Percentiles rank a stretch among this genome's conserved stretches.
Conservation (phyloP, 2,329 filamentous ascomycete species). For the Trichoderma koningii region DNA sequence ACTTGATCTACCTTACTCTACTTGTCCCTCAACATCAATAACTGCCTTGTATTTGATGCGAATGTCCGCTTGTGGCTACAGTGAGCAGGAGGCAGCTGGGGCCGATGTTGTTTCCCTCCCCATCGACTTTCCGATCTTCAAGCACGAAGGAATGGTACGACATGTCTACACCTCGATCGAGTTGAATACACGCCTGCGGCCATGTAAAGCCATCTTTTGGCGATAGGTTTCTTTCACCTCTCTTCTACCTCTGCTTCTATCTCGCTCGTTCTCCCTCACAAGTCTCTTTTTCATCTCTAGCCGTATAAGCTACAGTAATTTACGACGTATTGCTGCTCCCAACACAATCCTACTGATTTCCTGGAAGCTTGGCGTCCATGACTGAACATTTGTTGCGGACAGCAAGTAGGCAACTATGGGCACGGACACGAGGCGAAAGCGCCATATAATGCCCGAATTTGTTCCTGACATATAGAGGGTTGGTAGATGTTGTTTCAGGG, state of each 20-base stretch:
- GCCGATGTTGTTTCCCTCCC: not conserved
- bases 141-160: too few relatives aligned
- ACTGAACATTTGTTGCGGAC: not conserved
- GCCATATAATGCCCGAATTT: too few relatives aligned
- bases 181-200: not conserved
- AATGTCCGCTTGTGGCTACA: too few relatives aligned
- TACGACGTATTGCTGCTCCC: too few relatives aligned
- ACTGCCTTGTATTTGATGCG: not conserved
- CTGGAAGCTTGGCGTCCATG: not conserved
- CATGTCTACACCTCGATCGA: slow-evolving; percentile 3
- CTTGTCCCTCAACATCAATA: not conserved
- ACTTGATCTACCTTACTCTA: not conserved
- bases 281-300: too few relatives aligned
- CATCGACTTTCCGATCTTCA: not conserved
- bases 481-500: too few relatives aligned
- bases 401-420: not conserved
- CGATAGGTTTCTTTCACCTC: not conserved
- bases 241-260: not conserved
- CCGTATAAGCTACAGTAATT: too few relatives aligned
- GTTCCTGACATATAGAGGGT: too few relatives aligned
- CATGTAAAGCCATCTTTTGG: not conserved
- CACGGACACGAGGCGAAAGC: not conserved
- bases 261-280: too few relatives aligned
- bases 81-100: not conserved
- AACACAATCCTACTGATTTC: too few relatives aligned